Conservation (phyloP, 345 rosid genomes). For the Pelargonium nanum region DNA sequence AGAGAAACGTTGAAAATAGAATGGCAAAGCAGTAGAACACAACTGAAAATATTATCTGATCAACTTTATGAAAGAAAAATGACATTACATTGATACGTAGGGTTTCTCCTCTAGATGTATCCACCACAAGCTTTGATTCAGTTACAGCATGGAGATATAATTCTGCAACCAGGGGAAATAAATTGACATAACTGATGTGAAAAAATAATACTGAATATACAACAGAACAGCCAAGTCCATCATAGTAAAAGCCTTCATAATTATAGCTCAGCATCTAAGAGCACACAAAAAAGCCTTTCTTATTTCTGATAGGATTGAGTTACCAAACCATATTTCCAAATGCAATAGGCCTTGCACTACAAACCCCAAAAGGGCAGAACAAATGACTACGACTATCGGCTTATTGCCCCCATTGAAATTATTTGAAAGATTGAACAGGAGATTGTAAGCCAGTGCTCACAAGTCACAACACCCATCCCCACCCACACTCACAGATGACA, state of each 20-base stretch:
- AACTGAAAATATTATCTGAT: neutral
- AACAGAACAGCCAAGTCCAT: neutral
- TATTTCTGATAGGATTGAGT: neutral
- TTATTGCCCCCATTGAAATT: no score
- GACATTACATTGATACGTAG: conserved; percentile 70
- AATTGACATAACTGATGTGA: neutral
- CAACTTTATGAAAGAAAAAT: neutral
- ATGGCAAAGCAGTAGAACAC: neutral
- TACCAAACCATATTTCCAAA: neutral
- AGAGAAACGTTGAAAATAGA: neutral
- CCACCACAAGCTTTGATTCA: conserved; percentile 90
- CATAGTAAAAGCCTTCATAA: neutral
- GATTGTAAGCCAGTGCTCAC: neutral
- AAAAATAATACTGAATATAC: neutral
- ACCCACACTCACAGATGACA: neutral
- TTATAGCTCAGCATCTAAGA: neutral
- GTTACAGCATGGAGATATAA: conserved; percentile 73
- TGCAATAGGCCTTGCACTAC: neutral
- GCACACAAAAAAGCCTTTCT: neutral
- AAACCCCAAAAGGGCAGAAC: neutral
- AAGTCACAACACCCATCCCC: no score
- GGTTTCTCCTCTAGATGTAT: conserved; percentile 89
- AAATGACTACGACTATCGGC: neutral
- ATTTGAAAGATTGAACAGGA: neutral
- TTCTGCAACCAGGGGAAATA: conserved; percentile 35